Base-by-base conservation (phyloP, 148 eudicot species). In the Heliosperma pusillum region DNA sequence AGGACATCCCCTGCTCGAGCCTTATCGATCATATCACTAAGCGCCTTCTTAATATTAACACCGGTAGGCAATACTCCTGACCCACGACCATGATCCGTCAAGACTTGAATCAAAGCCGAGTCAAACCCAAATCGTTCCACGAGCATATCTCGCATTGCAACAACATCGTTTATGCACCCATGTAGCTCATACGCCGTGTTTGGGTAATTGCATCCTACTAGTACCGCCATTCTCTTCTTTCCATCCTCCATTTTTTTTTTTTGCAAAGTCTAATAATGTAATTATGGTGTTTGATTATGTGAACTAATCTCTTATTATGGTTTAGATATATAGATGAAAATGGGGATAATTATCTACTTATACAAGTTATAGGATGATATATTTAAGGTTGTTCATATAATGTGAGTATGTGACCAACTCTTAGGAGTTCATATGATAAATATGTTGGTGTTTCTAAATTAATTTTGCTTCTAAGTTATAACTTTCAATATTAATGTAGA, bases 111-210 rank as follows among this genome's bases (percentile, higher is more conserved):
- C 75, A 47, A 68, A 5, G 24, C 30, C 7, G 67, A 66, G 5
- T 72, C 50, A 60, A 79, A 83, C 58, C 85, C 83, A 33, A 83
- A 76, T 65, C 80, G 80, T 0, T 66, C 62, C 27, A 80, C 66
- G 0, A 83, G 83, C 47, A 80, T 16, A 56, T 73, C 70, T 63
- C 59, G 72, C 78, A 77, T 83, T 0, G 76, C 55, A 9, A 77
- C 75, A 65, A 83, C 86, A 47, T 83, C 86, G 81, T 83, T 83
- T 56, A 79, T 76, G 80, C 83, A 83, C 12, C 86, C 86, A 22
- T 77, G 86, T 55, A 83, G 33, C 60, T 80, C 76, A 45, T 73
- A 73, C 21, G 60, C 52, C 8, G 86, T 73, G 78, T 77, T 76
- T 7, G 80, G 80, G 26, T 83, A 83, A 65, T 83, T 83, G 76